These are phyloP conservation scores for Sorghum bicolor DNA, from an alignment of 176 grass and related monocot species.

Conservation along the genomic window DNA sequence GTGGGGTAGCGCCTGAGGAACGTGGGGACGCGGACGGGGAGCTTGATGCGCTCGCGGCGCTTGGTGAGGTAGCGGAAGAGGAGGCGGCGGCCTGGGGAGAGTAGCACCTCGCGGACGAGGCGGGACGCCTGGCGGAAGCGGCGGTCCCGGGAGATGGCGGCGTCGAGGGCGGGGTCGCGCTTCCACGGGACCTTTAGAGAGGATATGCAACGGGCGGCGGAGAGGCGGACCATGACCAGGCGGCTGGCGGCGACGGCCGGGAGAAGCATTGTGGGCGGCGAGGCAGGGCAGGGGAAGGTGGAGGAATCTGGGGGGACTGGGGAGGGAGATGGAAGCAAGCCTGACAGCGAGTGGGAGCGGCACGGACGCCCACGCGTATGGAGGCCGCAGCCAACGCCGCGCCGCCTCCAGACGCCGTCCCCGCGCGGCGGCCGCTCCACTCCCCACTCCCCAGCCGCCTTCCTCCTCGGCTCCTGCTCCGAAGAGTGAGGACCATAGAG, in stretches of 20 bases:
- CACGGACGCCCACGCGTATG: not conserved
- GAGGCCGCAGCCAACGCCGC: not conserved
- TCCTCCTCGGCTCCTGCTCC: not conserved
- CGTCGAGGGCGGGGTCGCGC: slow-evolving; percentile 56
- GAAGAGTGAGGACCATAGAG: not conserved
- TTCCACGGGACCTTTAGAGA: slow-evolving; percentile 74
- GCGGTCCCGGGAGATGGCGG: slow-evolving; percentile 60
- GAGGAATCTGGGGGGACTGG: not conserved
- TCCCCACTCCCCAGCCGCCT: not conserved
- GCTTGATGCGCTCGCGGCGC: slow-evolving; percentile 61
- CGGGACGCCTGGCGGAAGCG: slow-evolving; percentile 45
- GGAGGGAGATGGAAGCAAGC: not conserved
- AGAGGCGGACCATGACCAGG: not conserved
- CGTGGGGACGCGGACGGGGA: slow-evolving; percentile 48
- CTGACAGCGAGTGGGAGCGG: not conserved
- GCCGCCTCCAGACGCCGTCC: not conserved
- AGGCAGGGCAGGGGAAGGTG: not conserved
- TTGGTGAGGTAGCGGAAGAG: slow-evolving; percentile 70
- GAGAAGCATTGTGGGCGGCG: slow-evolving; percentile 16
- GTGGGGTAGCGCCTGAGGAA: slow-evolving; percentile 78
- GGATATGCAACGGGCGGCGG: slow-evolving; percentile 19
- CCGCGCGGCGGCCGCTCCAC: not conserved
- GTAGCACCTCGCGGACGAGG: slow-evolving; percentile 81
- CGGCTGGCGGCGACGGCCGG: not conserved
- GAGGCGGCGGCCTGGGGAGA: slow-evolving; percentile 53